These are phyloP conservation scores for Falciphora oryzae DNA, from an alignment of 2,329 filamentous ascomycete species.

Conservation along the genomic window DNA sequence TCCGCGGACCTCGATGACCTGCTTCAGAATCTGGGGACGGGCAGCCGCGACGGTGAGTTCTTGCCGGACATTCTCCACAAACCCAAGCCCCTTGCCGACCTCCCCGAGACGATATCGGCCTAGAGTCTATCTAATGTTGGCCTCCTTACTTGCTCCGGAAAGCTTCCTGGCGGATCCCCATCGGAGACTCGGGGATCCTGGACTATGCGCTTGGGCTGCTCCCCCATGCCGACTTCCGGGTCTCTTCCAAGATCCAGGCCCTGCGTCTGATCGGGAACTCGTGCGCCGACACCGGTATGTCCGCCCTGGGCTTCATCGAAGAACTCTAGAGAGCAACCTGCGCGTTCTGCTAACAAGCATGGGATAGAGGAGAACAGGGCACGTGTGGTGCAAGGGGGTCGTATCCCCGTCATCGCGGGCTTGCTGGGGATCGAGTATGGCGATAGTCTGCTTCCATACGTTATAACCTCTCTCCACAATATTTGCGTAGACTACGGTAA, in stretches of 20 bases:
- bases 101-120: too few species aligned
- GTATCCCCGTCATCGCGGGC: conserved; percentile 40
- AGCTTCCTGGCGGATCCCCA: conserved; percentile 52
- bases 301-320: not conserved
- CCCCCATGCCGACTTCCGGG: conserved; percentile 29
- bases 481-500: conserved; percentile 58
- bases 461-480: conserved; percentile 57
- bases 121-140: too few species aligned
- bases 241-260: conserved; percentile 45
- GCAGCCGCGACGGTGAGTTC: conserved; percentile 48
- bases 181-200: conserved; percentile 53
- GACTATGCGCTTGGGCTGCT: conserved; percentile 48
- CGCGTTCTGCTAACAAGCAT: conserved; percentile 10
- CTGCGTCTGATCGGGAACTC: conserved; percentile 57
- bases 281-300: conserved; percentile 52
- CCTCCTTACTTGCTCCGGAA: too few species aligned
- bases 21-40: conserved; percentile 48
- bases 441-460: conserved; percentile 39
- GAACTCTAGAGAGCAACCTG: not conserved
- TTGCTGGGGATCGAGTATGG: conserved; percentile 37
- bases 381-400: conserved; percentile 44
- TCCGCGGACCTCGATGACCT: conserved; percentile 38
- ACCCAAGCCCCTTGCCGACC: not conserved
- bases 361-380: conserved; percentile 51
- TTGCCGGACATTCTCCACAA: not conserved